A percentile compares a stretch with the other conserved stretches of the same genome.
Conservation (phyloP, 2,329 filamentous ascomycete species). For the Phoma sp. region DNA sequence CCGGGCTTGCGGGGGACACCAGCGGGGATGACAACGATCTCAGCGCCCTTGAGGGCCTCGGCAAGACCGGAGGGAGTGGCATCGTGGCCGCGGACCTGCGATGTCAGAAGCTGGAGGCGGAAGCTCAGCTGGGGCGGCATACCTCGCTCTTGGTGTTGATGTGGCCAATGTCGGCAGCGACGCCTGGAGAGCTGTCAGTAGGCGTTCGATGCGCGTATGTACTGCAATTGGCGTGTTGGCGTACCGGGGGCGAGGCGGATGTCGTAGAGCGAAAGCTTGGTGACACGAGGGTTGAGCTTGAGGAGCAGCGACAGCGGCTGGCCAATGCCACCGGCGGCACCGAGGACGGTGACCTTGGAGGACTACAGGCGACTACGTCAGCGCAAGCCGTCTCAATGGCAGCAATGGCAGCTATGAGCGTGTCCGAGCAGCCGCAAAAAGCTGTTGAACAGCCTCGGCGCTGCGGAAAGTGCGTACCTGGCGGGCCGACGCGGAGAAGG, state of each 20-base stretch:
- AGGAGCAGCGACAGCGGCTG: conserved; percentile 96
- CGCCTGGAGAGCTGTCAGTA: conserved; percentile 66
- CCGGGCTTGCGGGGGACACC: conserved; percentile 99
- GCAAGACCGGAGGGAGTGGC: conserved; percentile 77
- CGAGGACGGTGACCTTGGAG: conserved; percentile 97
- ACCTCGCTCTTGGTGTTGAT: conserved; percentile 96
- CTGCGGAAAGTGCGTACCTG: conserved; percentile 52
- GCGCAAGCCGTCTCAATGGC: conserved; percentile 26
- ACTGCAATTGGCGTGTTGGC: conserved; percentile 56
- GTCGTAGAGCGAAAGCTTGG: conserved; percentile 95
- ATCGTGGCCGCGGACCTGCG: conserved; percentile 82
- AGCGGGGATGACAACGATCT: conserved; percentile 96
- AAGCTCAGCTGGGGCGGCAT: conserved; percentile 32
- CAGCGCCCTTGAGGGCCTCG: conserved; percentile 81
- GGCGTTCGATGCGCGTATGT: not conserved
- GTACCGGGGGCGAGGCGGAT: conserved; percentile 91
- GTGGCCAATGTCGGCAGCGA: conserved; percentile 97
- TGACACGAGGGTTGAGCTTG: conserved; percentile 97
- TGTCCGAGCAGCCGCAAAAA: conserved; percentile 25
- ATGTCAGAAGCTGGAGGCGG: conserved; percentile 27
- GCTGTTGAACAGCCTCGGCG: conserved; percentile 25
- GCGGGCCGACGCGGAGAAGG: conserved; percentile 61
- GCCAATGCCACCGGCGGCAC: conserved; percentile 96
- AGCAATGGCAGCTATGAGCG: conserved; percentile 1
- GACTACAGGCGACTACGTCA: conserved; percentile 64